Evolutionary conservation across 75 land plant species (phyloP).

Genomic region (Gnetum montanum): DNA sequence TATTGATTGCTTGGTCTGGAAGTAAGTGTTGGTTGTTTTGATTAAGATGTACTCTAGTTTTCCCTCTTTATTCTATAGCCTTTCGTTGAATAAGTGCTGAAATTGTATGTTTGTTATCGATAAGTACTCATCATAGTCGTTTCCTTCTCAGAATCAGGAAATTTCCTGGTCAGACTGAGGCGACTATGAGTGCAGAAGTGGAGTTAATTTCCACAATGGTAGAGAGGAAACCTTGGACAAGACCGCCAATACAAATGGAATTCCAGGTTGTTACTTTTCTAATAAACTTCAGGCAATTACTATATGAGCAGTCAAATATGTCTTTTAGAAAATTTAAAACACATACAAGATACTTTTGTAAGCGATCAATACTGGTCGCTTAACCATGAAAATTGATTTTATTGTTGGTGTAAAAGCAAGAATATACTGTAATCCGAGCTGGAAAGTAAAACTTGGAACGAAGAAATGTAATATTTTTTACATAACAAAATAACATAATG

Average conservation of each 20-base stretch:
- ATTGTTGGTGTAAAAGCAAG: too few species aligned
- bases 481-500: neutral
- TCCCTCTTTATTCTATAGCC: neutral
- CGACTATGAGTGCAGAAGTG: slow-evolving; percentile 97
- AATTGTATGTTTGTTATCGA: too few species aligned
- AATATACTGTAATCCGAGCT: too few species aligned
- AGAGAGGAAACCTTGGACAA: slow-evolving; percentile 91
- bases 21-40: slow-evolving; percentile 45
- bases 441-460: too few species aligned
- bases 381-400: too few species aligned
- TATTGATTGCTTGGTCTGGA: slow-evolving; percentile 93
- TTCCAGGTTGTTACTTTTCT: slow-evolving; percentile 63
- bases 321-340: neutral
- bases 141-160: slow-evolving; percentile 72
- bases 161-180: slow-evolving; percentile 98
- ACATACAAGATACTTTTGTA: neutral
- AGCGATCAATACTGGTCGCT: too few species aligned
- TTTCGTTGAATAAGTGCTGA: neutral
- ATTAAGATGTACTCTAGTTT: neutral
- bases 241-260: slow-evolving; percentile 99
- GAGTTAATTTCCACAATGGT: slow-evolving; percentile 95
- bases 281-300: neutral
- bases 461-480: too few species aligned
- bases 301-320: too few species aligned
- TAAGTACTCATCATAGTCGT: slow-evolving; percentile 6